These are phyloP conservation scores for Lycium ferocissimum DNA, from an alignment of 257 asterid genomes.

Conservation along the genomic window DNA sequence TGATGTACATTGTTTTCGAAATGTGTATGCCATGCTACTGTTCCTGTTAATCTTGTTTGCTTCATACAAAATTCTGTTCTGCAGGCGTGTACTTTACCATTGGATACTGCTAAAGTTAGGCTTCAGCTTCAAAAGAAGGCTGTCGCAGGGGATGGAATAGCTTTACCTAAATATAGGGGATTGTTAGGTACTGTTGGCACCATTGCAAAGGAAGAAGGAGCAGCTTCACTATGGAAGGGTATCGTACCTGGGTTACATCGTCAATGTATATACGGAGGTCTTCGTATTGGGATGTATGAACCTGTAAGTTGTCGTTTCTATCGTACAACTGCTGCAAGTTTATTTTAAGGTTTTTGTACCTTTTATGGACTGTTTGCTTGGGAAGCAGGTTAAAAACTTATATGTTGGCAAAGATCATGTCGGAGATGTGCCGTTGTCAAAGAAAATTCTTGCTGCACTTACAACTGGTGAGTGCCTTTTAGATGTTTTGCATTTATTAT, in stretches of 20 bases:
- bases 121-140: conserved; percentile 95
- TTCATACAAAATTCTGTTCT: conserved; percentile 13
- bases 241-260: conserved; percentile 97
- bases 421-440: conserved; percentile 89
- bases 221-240: conserved; percentile 89
- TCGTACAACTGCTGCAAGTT: neutral
- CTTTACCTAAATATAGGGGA: conserved; percentile 87
- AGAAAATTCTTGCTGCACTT: conserved; percentile 94
- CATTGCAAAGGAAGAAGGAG: conserved; percentile 95
- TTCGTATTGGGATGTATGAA: conserved; percentile 92
- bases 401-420: conserved; percentile 95
- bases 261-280: conserved; percentile 91
- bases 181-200: conserved; percentile 95
- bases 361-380: neutral
- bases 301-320: conserved; percentile 62
- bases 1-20: neutral
- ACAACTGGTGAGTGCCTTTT: conserved; percentile 77
- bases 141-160: conserved; percentile 64
- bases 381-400: conserved; percentile 68
- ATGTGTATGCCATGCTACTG: neutral
- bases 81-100: conserved; percentile 81
- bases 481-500: too few species aligned
- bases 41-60: conserved; percentile 3
- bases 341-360: conserved; percentile 29
- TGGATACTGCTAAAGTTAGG: conserved; percentile 98